Percentiles rank a stretch among this genome's conserved stretches.
These are phyloP conservation scores for Pseudocercospora macadamiae DNA, from an alignment of 2,329 filamentous ascomycete species.

Conservation along the genomic window DNA sequence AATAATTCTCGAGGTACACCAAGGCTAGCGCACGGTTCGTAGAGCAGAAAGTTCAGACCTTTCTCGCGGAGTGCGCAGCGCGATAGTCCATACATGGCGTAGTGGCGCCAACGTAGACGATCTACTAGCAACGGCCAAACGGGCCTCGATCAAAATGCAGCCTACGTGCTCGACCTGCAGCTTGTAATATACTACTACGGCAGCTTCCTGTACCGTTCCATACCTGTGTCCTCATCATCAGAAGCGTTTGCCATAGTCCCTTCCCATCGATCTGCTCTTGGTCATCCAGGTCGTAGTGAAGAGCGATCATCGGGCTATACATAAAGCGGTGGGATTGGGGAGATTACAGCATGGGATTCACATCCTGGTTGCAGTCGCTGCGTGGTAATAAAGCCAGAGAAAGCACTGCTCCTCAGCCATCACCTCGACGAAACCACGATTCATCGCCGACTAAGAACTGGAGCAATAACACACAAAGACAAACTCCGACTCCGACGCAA, in stretches of 20 bases:
- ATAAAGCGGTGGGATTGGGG: too few relatives aligned
- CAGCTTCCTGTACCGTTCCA: not conserved
- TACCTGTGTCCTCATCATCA: not conserved
- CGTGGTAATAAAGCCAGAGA: constrained; percentile 8
- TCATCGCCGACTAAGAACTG: not conserved
- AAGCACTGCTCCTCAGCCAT: not conserved
- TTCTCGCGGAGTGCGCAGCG: constrained; percentile 8
- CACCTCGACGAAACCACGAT: constrained; percentile 4
- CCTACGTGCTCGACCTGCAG: not conserved
- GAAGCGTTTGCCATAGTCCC: not conserved
- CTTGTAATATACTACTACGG: not conserved
- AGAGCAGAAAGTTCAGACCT: constrained; percentile 1
- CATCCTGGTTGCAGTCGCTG: constrained; percentile 16
- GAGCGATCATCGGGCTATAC: too few relatives aligned
- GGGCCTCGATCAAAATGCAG: not conserved
- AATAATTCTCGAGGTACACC: not conserved
- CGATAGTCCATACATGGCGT: not conserved
- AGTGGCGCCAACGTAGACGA: constrained; percentile 5
- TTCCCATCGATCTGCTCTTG: too few relatives aligned
- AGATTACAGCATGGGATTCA: constrained; percentile 8
- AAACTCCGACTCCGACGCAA: not conserved
- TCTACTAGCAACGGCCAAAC: not conserved
- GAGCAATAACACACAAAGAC: constrained; percentile 1
- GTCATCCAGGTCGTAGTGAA: too few relatives aligned
- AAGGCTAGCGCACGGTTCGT: constrained; percentile 1